phyloP scores from a whole-genome alignment of 1,284 basidiomycete species.

The Irpex sp. region DNA sequence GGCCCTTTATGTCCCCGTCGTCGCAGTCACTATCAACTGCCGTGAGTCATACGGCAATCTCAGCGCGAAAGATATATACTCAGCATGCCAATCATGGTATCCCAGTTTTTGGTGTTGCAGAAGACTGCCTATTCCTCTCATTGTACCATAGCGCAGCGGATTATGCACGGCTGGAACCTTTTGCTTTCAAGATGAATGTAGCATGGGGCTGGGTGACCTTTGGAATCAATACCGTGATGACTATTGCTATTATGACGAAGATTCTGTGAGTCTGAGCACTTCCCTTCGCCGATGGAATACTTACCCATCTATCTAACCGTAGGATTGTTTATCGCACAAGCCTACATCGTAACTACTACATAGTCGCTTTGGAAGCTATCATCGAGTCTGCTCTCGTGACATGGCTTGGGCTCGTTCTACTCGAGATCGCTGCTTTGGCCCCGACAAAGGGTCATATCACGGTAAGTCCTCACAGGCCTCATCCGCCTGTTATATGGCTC shows the following conservation, averaged over 20 bases:
- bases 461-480: neutral
- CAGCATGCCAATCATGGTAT: neutral
- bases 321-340: neutral
- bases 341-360: neutral
- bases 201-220: neutral
- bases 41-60: neutral
- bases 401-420: neutral
- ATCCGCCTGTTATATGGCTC: neutral
- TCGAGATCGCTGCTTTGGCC: neutral
- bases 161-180: neutral
- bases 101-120: neutral
- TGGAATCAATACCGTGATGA: neutral
- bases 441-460: constrained; percentile 2
- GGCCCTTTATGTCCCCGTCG: neutral
- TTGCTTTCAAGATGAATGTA: neutral
- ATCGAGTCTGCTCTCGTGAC: constrained; percentile 1
- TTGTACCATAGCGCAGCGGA: no score
- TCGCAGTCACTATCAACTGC: neutral
- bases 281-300: neutral
- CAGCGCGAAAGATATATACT: neutral
- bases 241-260: neutral
- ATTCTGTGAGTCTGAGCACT: neutral
- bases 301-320: no score
- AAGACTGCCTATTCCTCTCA: neutral
- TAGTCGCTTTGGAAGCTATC: neutral